These are phyloP conservation scores for Trifolium repens DNA, from an alignment of 306 rosid species.

Conservation along the genomic window DNA sequence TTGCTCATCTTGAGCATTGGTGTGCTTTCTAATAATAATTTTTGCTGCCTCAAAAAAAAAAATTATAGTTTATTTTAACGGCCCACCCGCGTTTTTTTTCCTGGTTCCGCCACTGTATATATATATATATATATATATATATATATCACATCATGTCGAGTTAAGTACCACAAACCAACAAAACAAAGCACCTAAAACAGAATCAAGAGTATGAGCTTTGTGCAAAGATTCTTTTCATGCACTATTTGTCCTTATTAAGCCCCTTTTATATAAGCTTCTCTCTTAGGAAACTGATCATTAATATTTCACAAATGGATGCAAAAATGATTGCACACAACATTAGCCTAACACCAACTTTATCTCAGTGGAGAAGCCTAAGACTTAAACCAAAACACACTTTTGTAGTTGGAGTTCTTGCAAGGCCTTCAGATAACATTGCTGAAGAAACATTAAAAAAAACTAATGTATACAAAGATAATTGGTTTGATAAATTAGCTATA, in stretches of 20 bases:
- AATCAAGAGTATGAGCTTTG: background rate
- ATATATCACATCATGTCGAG: background rate
- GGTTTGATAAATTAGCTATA: slow-evolving; percentile 76
- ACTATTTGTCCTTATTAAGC: slow-evolving; percentile 34
- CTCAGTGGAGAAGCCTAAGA: slow-evolving; percentile 33
- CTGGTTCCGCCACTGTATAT: too few relatives aligned
- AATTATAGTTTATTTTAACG: too few relatives aligned
- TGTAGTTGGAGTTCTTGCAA: slow-evolving; percentile 56
- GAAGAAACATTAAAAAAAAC: slow-evolving; percentile 40
- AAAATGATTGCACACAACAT: slow-evolving; percentile 45
- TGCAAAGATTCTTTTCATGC: slow-evolving; percentile 35
- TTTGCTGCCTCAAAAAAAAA: too few relatives aligned
- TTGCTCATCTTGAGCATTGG: too few relatives aligned
- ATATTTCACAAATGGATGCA: slow-evolving; percentile 55
- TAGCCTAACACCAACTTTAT: slow-evolving; percentile 32
- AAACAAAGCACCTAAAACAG: slow-evolving; percentile 24
- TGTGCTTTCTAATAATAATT: too few relatives aligned
- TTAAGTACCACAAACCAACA: background rate
- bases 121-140: too few relatives aligned
- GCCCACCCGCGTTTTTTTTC: too few relatives aligned
- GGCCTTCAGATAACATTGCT: slow-evolving; percentile 40
- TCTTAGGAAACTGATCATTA: background rate
- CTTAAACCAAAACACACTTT: slow-evolving; percentile 27
- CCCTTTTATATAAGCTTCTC: background rate
- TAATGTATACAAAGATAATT: slow-evolving; percentile 57